phyloP scores from a whole-genome alignment of 1,139 yeast species.

The Blastobotrys persicus region DNA sequence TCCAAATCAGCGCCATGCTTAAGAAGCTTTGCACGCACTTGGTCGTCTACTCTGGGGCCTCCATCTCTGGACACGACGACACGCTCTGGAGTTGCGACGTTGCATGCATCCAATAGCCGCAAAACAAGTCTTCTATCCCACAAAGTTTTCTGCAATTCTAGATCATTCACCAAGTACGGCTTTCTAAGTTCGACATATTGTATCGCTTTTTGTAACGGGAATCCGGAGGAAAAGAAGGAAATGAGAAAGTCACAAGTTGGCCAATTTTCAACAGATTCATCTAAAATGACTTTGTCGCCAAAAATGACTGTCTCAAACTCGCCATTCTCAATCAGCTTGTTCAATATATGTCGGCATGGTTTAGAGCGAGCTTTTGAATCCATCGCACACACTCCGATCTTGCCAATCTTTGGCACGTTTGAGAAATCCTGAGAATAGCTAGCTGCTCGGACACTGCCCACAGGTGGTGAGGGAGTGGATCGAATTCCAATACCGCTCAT shows the following conservation, averaged over 20 bases:
- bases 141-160: conserved; percentile 83
- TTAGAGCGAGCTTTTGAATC: conserved; percentile 94
- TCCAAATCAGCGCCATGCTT: conserved; percentile 55
- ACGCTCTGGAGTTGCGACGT: conserved; percentile 85
- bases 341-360: conserved; percentile 90
- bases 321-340: conserved; percentile 83
- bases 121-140: conserved; percentile 96
- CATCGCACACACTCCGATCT: conserved; percentile 99
- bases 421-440: background rate
- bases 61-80: conserved; percentile 93
- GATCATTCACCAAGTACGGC: conserved; percentile 86
- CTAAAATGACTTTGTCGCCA: conserved; percentile 95
- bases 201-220: conserved; percentile 94
- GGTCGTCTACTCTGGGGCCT: conserved; percentile 82
- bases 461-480: conserved; percentile 6
- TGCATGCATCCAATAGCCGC: conserved; percentile 72
- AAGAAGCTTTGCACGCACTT: conserved; percentile 53
- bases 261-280: conserved; percentile 92
- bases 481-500: background rate
- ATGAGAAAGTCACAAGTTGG: conserved; percentile 96
- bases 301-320: conserved; percentile 96
- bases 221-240: conserved; percentile 91
- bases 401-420: conserved; percentile 66
- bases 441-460: background rate
- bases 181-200: conserved; percentile 83